Base-by-base conservation (phyloP, 768 basidiomycete genomes). In the Russula compacta region DNA sequence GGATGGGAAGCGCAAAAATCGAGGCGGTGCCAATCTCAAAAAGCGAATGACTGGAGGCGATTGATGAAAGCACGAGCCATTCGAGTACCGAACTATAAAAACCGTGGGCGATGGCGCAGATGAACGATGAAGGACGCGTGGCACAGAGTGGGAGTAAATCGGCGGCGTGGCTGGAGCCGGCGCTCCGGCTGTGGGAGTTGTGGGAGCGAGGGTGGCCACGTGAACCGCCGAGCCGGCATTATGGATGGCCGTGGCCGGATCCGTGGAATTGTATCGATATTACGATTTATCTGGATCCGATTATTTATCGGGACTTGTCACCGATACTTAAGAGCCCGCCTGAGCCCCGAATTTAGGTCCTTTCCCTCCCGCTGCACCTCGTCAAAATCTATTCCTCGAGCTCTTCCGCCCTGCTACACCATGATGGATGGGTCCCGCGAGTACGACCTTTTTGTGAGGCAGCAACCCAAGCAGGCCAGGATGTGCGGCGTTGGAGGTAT, bases 401-500 rank as follows among this genome's bases (percentile, higher is more conserved):
- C 44, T 21, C 19, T 46, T 53, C 38, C 42, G 19, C 44, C 17
- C 19, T 50, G 53, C 57, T 40, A 33, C 38, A 56, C 55, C 11
- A 19, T 38, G n/a, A 66, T 67, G 64, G 66, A 65, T 56, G 69
- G 67, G 64, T 59, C 69, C 74, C 93, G 92, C 71, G 83, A 88
- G 61, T 95, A 95, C 71, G 85, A 93, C 60, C 83, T 95, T 67
- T 83, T 79, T 38, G 86, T 95, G 59, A 80, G 92, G 53, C 92
- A 95, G 71, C 89, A 95, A 73, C 93, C 93, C 3, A 92, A 93
- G 73, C 92, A 94, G 73, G 87, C 89, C 6, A 79, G 89, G 60
- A 92, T 92, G 90, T 92, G 90, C 66, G 89, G 90, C 57, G 87
- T 92, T 10, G 89, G 92, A 46, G 89, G 91, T 66, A 84, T 84